phyloP scores from a whole-genome alignment of 75 land plant species.

The Pinus taeda region DNA sequence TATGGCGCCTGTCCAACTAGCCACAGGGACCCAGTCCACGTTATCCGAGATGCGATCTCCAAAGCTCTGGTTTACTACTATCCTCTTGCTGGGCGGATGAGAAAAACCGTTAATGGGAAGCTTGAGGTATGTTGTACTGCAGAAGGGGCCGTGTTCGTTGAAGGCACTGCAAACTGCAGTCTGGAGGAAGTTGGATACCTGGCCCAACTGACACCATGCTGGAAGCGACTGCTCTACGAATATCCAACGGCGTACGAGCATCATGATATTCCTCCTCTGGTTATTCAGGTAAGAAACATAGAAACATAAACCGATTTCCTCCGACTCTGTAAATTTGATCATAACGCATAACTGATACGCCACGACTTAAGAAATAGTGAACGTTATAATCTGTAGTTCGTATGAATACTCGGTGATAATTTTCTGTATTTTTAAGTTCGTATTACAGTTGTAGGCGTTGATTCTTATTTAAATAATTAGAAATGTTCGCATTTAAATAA shows the following conservation, averaged over 20 bases:
- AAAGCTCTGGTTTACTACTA: slow-evolving; percentile 68
- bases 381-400: too few species aligned
- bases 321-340: too few species aligned
- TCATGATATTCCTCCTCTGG: slow-evolving; percentile 69
- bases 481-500: too few species aligned
- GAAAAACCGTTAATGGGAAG: slow-evolving; percentile 62
- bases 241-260: slow-evolving; percentile 74
- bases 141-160: slow-evolving; percentile 86
- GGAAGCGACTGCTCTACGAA: slow-evolving; percentile 78
- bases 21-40: slow-evolving; percentile 39
- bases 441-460: too few species aligned
- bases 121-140: slow-evolving; percentile 67
- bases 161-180: slow-evolving; percentile 57
- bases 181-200: slow-evolving; percentile 68
- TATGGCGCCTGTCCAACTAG: slow-evolving; percentile 40
- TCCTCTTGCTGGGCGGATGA: slow-evolving; percentile 80
- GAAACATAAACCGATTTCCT: too few species aligned
- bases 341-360: too few species aligned
- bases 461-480: too few species aligned
- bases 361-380: too few species aligned
- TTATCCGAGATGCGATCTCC: slow-evolving; percentile 49
- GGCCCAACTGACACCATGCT: slow-evolving; percentile 55
- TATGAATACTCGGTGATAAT: too few species aligned
- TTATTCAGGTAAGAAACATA: slow-evolving; percentile 57
- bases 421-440: too few species aligned